phyloP scores from a whole-genome alignment of 2,329 filamentous ascomycete genomes.

The Hypoxylon sp. region DNA sequence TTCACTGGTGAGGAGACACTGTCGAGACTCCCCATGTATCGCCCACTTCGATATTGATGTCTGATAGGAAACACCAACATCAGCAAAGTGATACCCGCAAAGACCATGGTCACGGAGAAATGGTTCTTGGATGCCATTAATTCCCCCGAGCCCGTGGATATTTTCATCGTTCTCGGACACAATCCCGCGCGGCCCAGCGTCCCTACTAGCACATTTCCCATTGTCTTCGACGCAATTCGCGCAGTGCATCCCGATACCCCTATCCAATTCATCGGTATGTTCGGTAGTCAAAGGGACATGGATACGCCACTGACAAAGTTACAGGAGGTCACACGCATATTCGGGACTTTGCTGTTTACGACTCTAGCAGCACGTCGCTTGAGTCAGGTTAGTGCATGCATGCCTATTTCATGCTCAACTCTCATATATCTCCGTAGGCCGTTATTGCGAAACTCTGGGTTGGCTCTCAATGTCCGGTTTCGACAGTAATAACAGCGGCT shows the following conservation, averaged over 20 bases:
- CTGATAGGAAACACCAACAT: conserved; percentile 69
- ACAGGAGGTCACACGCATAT: conserved; percentile 73
- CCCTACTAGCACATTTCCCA: conserved; percentile 58
- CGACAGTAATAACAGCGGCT: conserved; percentile 60
- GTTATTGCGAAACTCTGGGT: conserved; percentile 77
- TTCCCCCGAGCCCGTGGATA: conserved; percentile 67
- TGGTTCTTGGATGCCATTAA: conserved; percentile 73
- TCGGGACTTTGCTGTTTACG: conserved; percentile 74
- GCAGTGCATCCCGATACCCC: conserved; percentile 67
- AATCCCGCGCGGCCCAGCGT: conserved; percentile 66
- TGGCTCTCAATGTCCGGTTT: conserved; percentile 76
- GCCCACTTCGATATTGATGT: conserved; percentile 17
- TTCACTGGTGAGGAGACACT: conserved; percentile 61
- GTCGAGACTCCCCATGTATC: conserved; percentile 57
- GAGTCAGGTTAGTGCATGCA: conserved; percentile 59
- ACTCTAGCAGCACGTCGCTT: conserved; percentile 70
- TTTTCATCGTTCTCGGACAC: conserved; percentile 74
- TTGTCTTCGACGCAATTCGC: conserved; percentile 70
- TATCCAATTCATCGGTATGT: conserved; percentile 68
- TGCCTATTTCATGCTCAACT: neutral
- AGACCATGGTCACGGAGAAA: conserved; percentile 62
- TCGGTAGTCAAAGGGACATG: neutral
- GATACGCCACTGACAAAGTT: conserved; percentile 16
- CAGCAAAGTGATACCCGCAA: conserved; percentile 70
- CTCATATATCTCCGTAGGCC: conserved; percentile 54